Conservation (phyloP, 2,329 filamentous ascomycete species). For the Pseudocercospora musae region DNA sequence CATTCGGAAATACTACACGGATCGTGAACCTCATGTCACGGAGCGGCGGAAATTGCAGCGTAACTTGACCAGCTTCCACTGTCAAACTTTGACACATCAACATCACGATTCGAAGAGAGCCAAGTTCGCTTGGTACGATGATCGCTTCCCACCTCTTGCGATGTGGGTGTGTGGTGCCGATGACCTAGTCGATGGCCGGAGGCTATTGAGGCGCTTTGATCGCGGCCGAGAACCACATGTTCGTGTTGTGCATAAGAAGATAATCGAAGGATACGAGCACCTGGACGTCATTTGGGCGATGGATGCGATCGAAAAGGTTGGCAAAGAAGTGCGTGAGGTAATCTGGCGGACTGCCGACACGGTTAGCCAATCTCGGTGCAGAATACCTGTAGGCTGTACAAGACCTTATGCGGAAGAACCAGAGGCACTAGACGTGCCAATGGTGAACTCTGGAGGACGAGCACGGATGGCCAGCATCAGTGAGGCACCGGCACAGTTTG, state of each 20-base stretch:
- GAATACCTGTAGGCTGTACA: conserved; percentile 63
- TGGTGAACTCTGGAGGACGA: conserved; percentile 28
- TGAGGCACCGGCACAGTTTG: conserved; percentile 10
- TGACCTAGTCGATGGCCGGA: conserved; percentile 75
- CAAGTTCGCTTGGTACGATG: conserved; percentile 73
- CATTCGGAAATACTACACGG: conserved; percentile 36
- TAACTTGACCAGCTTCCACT: conserved; percentile 32
- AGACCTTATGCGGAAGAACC: conserved; percentile 30
- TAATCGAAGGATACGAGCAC: conserved; percentile 87
- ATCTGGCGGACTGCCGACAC: conserved; percentile 71
- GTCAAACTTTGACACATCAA: conserved; percentile 29
- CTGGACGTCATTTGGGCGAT: conserved; percentile 94
- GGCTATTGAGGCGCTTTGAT: conserved; percentile 70
- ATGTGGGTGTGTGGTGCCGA: conserved; percentile 85
- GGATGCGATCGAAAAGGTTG: conserved; percentile 79
- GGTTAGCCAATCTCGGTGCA: conserved; percentile 57
- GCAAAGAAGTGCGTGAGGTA: conserved; percentile 73
- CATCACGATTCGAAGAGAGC: conserved; percentile 35
- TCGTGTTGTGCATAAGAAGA: conserved; percentile 72
- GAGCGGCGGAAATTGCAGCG: conserved; percentile 29
- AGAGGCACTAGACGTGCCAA: conserved; percentile 26
- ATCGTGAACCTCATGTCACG: conserved; percentile 29
- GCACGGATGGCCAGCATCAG: conserved; percentile 32
- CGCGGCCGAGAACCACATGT: conserved; percentile 78
- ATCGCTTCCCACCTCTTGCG: conserved; percentile 75